Evolutionary conservation across 1,139 yeast species (phyloP).

Genomic region (Hanseniaspora gamundiae): DNA sequence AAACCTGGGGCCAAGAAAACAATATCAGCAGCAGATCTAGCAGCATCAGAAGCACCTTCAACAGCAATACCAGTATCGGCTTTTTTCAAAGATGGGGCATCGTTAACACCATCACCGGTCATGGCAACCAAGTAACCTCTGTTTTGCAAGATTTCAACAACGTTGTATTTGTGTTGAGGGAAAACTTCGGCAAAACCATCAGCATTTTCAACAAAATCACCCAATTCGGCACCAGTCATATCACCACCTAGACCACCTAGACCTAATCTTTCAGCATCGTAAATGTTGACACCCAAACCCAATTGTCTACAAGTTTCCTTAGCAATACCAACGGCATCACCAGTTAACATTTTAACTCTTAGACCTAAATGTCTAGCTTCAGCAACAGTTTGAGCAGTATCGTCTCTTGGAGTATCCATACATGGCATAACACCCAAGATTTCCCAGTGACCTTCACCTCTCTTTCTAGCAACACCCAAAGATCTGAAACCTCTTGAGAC

Average conservation of each 20-base stretch:
- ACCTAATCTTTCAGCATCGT: conserved; percentile 95
- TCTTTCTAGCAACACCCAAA: conserved; percentile 97
- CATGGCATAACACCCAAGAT: conserved; percentile 96
- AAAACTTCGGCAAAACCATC: conserved; percentile 97
- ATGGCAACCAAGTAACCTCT: conserved; percentile 94
- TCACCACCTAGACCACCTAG: conserved; percentile 84
- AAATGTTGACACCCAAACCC: conserved; percentile 93
- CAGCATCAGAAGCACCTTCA: conserved; percentile 95
- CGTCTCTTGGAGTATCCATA: conserved; percentile 98
- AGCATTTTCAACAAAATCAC: conserved; percentile 90
- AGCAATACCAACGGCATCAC: conserved; percentile 98
- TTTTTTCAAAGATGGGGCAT: conserved; percentile 92
- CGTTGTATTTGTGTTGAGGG: conserved; percentile 93
- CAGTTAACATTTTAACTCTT: conserved; percentile 95
- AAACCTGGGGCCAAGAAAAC: conserved; percentile 95
- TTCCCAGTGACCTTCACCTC: conserved; percentile 99
- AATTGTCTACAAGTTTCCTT: conserved; percentile 97
- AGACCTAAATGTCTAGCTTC: conserved; percentile 92
- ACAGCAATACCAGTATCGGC: conserved; percentile 97
- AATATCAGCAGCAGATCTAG: conserved; percentile 93
- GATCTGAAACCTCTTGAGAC: conserved; percentile 99
- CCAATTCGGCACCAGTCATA: conserved; percentile 93
- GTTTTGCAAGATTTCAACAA: conserved; percentile 78
- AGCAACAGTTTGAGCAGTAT: conserved; percentile 89
- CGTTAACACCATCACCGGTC: conserved; percentile 99